Evolutionary conservation across 2,329 filamentous ascomycete genomes (phyloP).

Genomic region (Helminthosporium solani): DNA sequence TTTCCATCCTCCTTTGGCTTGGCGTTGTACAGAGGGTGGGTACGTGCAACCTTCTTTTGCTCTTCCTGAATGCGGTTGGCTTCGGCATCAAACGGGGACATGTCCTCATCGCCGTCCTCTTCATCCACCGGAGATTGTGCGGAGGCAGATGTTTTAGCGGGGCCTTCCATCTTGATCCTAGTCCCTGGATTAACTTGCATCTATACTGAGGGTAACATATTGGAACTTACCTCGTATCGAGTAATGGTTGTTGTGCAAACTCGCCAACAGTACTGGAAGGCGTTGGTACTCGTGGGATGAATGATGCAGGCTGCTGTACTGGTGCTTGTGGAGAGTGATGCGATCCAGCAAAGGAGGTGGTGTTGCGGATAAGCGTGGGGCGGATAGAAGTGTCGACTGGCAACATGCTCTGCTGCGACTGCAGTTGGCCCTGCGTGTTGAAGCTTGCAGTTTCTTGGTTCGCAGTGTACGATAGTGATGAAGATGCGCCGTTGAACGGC

Average conservation of each 20-base stretch:
- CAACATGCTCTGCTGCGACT: conserved; percentile 24
- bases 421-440: conserved; percentile 15
- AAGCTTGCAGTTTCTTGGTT: conserved; percentile 25
- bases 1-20: conserved; percentile 70
- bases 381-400: conserved; percentile 24
- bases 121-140: conserved; percentile 25
- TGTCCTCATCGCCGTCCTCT: conserved; percentile 28
- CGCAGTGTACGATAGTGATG: conserved; percentile 9
- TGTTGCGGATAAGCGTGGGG: conserved; percentile 22
- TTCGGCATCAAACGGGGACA: conserved; percentile 32
- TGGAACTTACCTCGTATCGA: conserved; percentile 22
- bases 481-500: background rate
- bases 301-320: conserved; percentile 26
- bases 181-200: conserved; percentile 4
- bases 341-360: conserved; percentile 28
- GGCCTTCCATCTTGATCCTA: conserved; percentile 33
- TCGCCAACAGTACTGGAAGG: conserved; percentile 33
- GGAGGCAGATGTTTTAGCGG: conserved; percentile 20
- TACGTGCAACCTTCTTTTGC: conserved; percentile 44
- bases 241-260: conserved; percentile 21
- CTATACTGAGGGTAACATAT: background rate
- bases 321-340: conserved; percentile 27
- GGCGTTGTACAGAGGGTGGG: conserved; percentile 70
- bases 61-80: conserved; percentile 40
- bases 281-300: conserved; percentile 30